These are phyloP conservation scores for Camellia oleifera DNA, from an alignment of 179 eudicot species.

Conservation along the genomic window DNA sequence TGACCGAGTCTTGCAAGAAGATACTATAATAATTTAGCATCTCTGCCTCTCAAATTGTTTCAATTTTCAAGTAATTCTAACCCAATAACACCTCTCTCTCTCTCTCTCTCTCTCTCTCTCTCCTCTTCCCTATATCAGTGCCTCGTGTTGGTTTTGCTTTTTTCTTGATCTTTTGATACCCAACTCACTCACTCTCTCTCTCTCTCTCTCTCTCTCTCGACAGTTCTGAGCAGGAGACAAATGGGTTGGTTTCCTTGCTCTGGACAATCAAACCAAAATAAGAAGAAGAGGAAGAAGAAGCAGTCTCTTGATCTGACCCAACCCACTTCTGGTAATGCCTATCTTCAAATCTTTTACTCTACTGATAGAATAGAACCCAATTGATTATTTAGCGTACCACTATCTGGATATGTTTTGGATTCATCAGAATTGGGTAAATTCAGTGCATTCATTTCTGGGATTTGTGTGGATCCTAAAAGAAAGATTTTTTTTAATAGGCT, in stretches of 20 bases:
- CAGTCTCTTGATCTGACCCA: conserved; percentile 28
- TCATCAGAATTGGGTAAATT: neutral
- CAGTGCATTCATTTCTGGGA: neutral
- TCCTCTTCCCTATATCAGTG: conserved; percentile 5
- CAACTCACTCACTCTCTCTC: neutral
- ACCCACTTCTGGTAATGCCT: conserved; percentile 31
- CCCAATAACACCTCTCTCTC: conserved; percentile 4
- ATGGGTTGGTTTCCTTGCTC: conserved; percentile 66
- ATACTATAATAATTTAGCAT: neutral
- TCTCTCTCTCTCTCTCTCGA: neutral
- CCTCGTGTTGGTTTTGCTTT: conserved; percentile 3
- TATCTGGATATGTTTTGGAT: neutral
- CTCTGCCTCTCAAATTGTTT: neutral
- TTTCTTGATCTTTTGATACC: conserved; percentile 7
- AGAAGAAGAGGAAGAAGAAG: conserved; percentile 36
- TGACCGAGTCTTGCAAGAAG: neutral
- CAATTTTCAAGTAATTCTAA: neutral
- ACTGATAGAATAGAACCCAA: neutral
- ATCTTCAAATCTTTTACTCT: neutral
- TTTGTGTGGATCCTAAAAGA: neutral
- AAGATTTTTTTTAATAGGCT: neutral
- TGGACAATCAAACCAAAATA: conserved; percentile 29
- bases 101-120: conserved; percentile 5
- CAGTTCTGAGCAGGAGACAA: conserved; percentile 5
- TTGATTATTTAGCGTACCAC: neutral